phyloP scores from a whole-genome alignment of 106 monocot genomes.

The Dendrobium nobile region DNA sequence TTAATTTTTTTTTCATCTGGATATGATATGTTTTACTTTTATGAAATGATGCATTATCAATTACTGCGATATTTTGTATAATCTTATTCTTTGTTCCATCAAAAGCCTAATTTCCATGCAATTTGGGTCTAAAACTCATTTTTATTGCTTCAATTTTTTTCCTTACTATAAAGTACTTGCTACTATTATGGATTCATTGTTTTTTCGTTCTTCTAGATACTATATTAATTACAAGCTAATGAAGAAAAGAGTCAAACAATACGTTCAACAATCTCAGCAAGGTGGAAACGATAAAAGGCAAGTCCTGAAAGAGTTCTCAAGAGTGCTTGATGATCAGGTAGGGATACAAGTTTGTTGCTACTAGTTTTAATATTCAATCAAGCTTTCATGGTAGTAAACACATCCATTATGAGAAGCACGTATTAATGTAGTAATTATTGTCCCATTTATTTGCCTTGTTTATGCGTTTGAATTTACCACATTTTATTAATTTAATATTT shows the following conservation, averaged over 20 bases:
- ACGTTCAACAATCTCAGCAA: constrained; percentile 39
- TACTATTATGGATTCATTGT: not conserved
- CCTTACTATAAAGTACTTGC: not conserved
- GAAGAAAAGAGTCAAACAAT: constrained; percentile 91
- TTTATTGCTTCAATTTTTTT: not conserved
- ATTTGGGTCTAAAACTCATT: constrained; percentile 1
- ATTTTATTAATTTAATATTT: no score
- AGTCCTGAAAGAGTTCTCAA: constrained; percentile 85
- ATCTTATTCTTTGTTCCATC: not conserved
- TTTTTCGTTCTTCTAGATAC: constrained; percentile 34
- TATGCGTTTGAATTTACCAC: no score
- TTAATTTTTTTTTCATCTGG: not conserved
- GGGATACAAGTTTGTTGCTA: not conserved
- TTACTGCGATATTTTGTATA: not conserved
- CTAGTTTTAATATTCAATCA: no score
- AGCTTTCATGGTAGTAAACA: no score
- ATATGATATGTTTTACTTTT: no score
- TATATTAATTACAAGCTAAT: constrained; percentile 98
- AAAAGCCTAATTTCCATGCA: not conserved
- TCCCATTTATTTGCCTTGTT: not conserved
- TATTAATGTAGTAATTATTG: not conserved
- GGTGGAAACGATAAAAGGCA: constrained; percentile 45
- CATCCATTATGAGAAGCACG: no score
- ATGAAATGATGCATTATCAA: not conserved
- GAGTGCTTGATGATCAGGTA: constrained; percentile 91